Evolutionary conservation across 768 basidiomycete species (phyloP).

Genomic region (Dendrothele bispora): DNA sequence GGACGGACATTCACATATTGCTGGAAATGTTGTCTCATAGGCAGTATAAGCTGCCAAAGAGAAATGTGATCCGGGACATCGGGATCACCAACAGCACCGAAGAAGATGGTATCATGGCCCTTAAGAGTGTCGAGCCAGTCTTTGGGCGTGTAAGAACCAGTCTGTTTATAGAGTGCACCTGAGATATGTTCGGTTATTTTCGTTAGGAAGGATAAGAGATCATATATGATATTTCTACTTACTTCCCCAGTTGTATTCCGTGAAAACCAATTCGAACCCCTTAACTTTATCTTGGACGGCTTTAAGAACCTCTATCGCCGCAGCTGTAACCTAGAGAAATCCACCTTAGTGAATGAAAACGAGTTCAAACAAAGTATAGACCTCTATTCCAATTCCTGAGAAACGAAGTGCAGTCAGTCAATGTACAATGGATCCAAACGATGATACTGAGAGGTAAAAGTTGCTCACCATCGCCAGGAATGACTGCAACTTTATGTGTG

Average conservation of each 20-base stretch:
- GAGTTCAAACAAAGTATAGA: no score
- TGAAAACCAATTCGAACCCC: slow-evolving; percentile 42
- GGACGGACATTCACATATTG: slow-evolving; percentile 53
- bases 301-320: slow-evolving; percentile 45
- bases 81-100: slow-evolving; percentile 41
- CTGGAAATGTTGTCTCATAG: slow-evolving; percentile 52
- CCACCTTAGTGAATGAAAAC: no score
- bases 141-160: slow-evolving; percentile 47
- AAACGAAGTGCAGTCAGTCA: no score
- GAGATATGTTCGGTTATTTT: no score
- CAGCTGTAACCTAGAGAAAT: slow-evolving; percentile 50
- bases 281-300: slow-evolving; percentile 42
- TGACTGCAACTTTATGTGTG: no score
- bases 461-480: no score
- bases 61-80: slow-evolving; percentile 59
- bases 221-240: no score
- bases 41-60: slow-evolving; percentile 50
- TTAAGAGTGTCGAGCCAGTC: slow-evolving; percentile 39
- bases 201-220: no score
- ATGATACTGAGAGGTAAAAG: no score
- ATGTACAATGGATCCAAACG: no score
- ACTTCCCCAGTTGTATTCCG: slow-evolving; percentile 47
- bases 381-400: no score
- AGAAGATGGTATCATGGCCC: slow-evolving; percentile 40
- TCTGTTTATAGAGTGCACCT: slow-evolving; percentile 47